Percentiles rank a stretch among this genome's conserved stretches.
Evolutionary conservation across 2,329 filamentous ascomycete genomes (phyloP).

Genomic region (Tolypocladium inflatum): DNA sequence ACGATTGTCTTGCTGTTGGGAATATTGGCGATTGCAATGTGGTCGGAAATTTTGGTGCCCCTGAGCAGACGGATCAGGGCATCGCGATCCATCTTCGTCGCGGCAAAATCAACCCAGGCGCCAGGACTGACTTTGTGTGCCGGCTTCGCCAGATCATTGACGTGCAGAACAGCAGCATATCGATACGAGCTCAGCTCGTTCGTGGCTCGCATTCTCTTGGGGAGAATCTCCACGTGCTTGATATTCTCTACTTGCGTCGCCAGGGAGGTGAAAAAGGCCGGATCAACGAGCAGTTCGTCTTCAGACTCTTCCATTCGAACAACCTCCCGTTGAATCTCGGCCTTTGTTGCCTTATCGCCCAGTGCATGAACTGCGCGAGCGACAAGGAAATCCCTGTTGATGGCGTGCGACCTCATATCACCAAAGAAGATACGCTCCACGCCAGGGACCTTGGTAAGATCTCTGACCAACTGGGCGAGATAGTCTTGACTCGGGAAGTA

Average conservation of each 20-base stretch:
- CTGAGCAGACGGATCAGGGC: conserved; percentile 7
- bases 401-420: conserved; percentile 11
- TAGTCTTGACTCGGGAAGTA: conserved; percentile 2
- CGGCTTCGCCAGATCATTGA: background rate
- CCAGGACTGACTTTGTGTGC: conserved; percentile 1
- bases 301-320: conserved; percentile 7
- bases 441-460: background rate
- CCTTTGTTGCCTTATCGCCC: background rate
- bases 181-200: conserved; percentile 20
- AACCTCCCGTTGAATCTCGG: conserved; percentile 4
- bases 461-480: background rate
- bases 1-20: too few species aligned
- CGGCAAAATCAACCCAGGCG: conserved; percentile 12
- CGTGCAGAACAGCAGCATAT: conserved; percentile 14
- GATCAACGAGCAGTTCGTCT: conserved; percentile 12
- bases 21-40: too few species aligned
- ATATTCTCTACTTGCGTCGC: conserved; percentile 5
- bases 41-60: background rate
- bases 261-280: conserved; percentile 12
- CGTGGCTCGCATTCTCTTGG: conserved; percentile 16
- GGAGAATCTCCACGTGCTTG: conserved; percentile 17
- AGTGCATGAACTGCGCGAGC: too few species aligned
- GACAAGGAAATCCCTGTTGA: conserved; percentile 5
- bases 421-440: conserved; percentile 9
- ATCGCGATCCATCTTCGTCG: conserved; percentile 2